phyloP scores from a whole-genome alignment of 305 asterid species.

The Fraxinus latifolia region DNA sequence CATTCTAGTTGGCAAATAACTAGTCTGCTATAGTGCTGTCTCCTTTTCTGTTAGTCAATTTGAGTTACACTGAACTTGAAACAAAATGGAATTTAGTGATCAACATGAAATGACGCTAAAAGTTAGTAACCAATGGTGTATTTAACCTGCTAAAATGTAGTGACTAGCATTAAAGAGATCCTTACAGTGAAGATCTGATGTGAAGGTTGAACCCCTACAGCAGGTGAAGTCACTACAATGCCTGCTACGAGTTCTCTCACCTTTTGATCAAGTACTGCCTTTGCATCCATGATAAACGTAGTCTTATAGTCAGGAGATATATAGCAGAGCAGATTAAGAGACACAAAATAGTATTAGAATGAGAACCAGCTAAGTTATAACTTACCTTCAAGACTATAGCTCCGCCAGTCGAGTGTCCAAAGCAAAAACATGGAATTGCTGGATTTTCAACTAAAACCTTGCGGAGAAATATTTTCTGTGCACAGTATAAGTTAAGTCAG shows the following conservation, averaged over 20 bases:
- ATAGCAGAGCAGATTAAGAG: neutral
- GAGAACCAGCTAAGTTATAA: neutral
- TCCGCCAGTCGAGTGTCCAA: slow-evolving; percentile 55
- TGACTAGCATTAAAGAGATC: neutral
- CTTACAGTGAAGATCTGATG: slow-evolving; percentile 46
- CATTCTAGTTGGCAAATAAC: neutral
- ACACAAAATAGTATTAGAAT: neutral
- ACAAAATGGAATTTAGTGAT: neutral
- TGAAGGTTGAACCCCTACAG: slow-evolving; percentile 49
- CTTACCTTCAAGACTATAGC: slow-evolving; percentile 48
- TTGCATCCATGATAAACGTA: neutral
- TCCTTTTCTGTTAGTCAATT: neutral
- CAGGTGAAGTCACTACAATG: slow-evolving; percentile 45
- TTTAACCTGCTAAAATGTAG: neutral
- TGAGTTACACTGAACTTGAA: neutral
- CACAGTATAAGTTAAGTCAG: neutral
- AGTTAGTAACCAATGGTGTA: neutral
- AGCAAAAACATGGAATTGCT: slow-evolving; percentile 44
- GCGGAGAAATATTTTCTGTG: slow-evolving; percentile 35
- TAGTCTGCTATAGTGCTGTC: neutral
- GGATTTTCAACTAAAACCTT: slow-evolving; percentile 42
- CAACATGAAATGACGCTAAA: neutral
- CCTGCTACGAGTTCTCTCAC: slow-evolving; percentile 36
- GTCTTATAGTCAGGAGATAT: neutral
- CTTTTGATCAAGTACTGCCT: slow-evolving; percentile 49